Base-by-base conservation (phyloP, 2,329 filamentous ascomycete genomes). In the Pyricularia grisea region DNA sequence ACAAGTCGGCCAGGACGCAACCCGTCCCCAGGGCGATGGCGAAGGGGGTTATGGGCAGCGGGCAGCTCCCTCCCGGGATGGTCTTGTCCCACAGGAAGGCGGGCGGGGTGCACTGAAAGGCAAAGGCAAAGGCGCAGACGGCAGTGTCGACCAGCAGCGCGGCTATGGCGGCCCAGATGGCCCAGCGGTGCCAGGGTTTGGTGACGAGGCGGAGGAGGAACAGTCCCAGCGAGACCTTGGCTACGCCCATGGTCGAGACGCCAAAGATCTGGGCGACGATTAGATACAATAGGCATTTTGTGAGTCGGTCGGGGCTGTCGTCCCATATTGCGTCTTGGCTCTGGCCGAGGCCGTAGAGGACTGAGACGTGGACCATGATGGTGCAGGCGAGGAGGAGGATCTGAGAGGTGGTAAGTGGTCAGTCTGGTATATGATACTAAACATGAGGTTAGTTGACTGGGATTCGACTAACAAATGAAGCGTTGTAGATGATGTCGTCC, bases 1-100 rank as follows among this genome's bases (percentile, higher is more conserved):
- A 79, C 67, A 81, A 78, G 70, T 81, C 80, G 65, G 75, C 77
- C 23, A 73, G 72, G 68, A 77, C 79, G 14, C 78, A 79, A 77
- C 77, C 78, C 1, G 76, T 76, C 67, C 78, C 77, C 7, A 80
- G 73, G 14, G 75, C 75, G 20, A 79, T 76, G 67, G 75, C 78
- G 73, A 79, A 74, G 7, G 78, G 78, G 60, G 78, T 76, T 9
- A 79, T 79, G 30, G 74, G 68, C 33, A 79, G 73, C 42, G 77
- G 76, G 76, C 77, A 80, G 4, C 65, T 73, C 1, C 78, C 78
- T 4, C 73, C 74, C 6, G 76, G 78, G 61, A 77, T 73, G 67
- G 79, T 70, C 0, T 75, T 75, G 68, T 80, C 78, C 77, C 77
- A 79, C 67, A 77, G 78, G 17, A 74, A 72, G 65, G 76, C 76